Percentiles rank a stretch among this genome's conserved stretches.
These are phyloP conservation scores for Collybiopsis luxurians DNA, from an alignment of 768 basidiomycete genomes.

Conservation along the genomic window DNA sequence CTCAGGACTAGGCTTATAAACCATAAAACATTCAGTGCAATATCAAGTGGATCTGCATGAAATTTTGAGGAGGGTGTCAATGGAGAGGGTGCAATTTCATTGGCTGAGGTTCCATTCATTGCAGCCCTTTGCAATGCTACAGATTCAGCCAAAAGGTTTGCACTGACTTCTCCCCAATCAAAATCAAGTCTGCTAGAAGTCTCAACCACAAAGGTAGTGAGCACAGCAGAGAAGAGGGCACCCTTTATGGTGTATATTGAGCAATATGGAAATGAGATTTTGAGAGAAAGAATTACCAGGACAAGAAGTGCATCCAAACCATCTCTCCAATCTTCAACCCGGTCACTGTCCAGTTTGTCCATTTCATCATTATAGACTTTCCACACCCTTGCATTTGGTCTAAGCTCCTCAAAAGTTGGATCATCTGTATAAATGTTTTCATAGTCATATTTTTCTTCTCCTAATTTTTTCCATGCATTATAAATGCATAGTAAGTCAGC, in stretches of 20 bases:
- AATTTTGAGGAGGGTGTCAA: constrained; percentile 10
- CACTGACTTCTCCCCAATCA: too few species aligned
- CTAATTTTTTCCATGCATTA: not conserved
- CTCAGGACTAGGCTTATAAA: constrained; percentile 19
- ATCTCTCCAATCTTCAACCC: too few species aligned
- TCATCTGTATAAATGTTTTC: not conserved
- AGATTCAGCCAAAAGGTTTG: too few species aligned
- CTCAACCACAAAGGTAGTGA: constrained; percentile 18
- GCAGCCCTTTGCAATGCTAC: too few species aligned
- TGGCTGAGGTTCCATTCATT: too few species aligned
- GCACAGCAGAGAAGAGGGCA: constrained; percentile 21
- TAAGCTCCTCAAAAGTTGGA: not conserved
- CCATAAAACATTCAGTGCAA: constrained; percentile 19
- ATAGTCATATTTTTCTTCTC: not conserved
- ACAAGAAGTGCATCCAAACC: too few species aligned
- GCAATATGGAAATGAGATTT: too few species aligned
- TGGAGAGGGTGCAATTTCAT: constrained; percentile 3
- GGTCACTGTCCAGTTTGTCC: too few species aligned
- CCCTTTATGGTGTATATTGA: constrained; percentile 11
- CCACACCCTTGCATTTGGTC: not conserved
- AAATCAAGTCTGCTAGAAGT: constrained; percentile 14
- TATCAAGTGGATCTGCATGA: not conserved
- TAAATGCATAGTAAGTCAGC: too few species aligned
- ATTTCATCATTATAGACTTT: not conserved
- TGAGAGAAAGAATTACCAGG: too few species aligned